phyloP scores from a whole-genome alignment of 2,329 filamentous ascomycete genomes.

The Talaromyces amestolkiae region DNA sequence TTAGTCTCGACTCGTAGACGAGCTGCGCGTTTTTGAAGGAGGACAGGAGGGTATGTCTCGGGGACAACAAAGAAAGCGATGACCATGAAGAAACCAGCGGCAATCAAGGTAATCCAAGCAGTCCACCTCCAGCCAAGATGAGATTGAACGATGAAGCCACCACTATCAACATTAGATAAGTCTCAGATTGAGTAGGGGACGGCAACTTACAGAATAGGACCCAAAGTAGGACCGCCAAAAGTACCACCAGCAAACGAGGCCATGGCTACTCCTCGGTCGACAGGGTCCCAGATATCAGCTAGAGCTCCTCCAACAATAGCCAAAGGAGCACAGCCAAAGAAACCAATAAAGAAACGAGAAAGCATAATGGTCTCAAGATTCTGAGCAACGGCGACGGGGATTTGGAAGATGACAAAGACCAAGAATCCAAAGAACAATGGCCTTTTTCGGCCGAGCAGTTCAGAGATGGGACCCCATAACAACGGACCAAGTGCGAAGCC shows the following conservation, averaged over 20 bases:
- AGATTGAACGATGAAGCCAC: slow-evolving; percentile 51
- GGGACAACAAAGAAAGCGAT: slow-evolving; percentile 48
- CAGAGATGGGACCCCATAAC: slow-evolving; percentile 46
- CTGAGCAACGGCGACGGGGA: slow-evolving; percentile 54
- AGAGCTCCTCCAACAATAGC: slow-evolving; percentile 52
- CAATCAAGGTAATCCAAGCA: slow-evolving; percentile 55
- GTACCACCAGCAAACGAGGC: slow-evolving; percentile 47
- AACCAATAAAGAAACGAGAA: slow-evolving; percentile 54
- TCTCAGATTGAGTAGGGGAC: neutral
- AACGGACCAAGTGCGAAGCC: slow-evolving; percentile 42
- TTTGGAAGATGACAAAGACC: slow-evolving; percentile 54
- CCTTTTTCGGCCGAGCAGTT: slow-evolving; percentile 50
- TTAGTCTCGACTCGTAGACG: slow-evolving; percentile 48
- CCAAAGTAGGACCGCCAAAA: slow-evolving; percentile 51
- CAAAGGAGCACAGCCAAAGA: slow-evolving; percentile 53
- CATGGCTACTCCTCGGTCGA: slow-evolving; percentile 49
- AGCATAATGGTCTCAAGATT: slow-evolving; percentile 56
- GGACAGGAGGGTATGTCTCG: slow-evolving; percentile 50
- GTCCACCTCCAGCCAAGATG: slow-evolving; percentile 60
- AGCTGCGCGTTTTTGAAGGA: slow-evolving; percentile 51
- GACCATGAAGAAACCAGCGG: slow-evolving; percentile 42
- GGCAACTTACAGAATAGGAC: slow-evolving; percentile 44
- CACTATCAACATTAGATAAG: slow-evolving; percentile 24
- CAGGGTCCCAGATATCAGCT: slow-evolving; percentile 50
- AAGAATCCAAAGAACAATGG: slow-evolving; percentile 52